Percentiles rank a stretch among this genome's conserved stretches.
Conservation (phyloP, 140 eudicot species). For the Anethum foeniculum region DNA sequence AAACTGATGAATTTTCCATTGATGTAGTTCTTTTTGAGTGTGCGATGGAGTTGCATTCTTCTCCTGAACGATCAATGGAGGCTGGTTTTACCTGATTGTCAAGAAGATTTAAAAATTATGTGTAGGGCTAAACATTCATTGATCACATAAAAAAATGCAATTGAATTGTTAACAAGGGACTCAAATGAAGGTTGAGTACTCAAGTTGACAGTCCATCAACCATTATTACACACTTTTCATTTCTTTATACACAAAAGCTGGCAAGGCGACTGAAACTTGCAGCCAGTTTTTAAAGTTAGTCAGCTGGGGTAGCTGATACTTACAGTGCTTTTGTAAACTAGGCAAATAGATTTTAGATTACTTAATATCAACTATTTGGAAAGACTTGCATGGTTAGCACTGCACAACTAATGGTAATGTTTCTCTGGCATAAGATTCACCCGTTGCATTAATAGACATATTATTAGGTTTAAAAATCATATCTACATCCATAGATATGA, state of each 20-base stretch:
- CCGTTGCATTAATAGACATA: neutral
- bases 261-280: neutral
- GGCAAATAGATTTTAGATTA: neutral
- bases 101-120: neutral
- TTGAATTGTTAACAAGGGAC: neutral
- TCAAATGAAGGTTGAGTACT: neutral
- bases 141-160: neutral
- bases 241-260: neutral
- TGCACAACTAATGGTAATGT: neutral
- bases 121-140: neutral
- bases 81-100: constrained; percentile 34
- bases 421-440: neutral
- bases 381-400: neutral
- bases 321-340: neutral
- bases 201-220: neutral
- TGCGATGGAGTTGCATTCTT: constrained; percentile 27
- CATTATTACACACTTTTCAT: neutral
- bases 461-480: neutral
- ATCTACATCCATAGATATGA: neutral
- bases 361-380: neutral
- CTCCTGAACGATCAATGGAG: constrained; percentile 28
- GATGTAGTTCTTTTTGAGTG: constrained; percentile 21
- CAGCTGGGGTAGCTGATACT: neutral
- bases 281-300: neutral
- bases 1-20: constrained; percentile 23